A percentile compares a stretch with the other conserved stretches of the same genome.
Evolutionary conservation across 805 yeast genomes (phyloP).

Genomic region (Sugiyamaella chiloensis): DNA sequence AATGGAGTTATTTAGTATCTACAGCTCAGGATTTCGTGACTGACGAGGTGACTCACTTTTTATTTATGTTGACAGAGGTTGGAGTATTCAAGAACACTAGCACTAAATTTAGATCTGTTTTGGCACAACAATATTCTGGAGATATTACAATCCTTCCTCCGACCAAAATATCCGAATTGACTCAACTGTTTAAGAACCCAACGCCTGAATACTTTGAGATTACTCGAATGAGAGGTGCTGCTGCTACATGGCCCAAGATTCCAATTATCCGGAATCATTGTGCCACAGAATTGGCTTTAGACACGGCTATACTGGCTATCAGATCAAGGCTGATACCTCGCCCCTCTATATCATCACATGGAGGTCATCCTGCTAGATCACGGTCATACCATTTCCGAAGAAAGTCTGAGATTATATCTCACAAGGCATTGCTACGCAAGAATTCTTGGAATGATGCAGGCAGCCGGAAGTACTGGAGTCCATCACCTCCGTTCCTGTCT

Average conservation of each 20-base stretch:
- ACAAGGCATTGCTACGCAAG: slow-evolving; percentile 10
- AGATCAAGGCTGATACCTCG: slow-evolving; percentile 35
- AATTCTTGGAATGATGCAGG: slow-evolving; percentile 14
- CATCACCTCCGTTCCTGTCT: slow-evolving; percentile 16
- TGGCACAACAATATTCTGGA: slow-evolving; percentile 87
- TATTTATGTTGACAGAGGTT: slow-evolving; percentile 69
- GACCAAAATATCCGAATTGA: slow-evolving; percentile 52
- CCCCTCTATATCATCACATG: no score
- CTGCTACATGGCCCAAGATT: slow-evolving; percentile 92
- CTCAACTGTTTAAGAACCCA: slow-evolving; percentile 73
- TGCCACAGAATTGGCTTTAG: slow-evolving; percentile 83
- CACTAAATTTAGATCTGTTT: slow-evolving; percentile 67
- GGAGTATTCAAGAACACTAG: slow-evolving; percentile 73
- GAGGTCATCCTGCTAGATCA: background rate
- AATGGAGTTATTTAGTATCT: slow-evolving; percentile 10
- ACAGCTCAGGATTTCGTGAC: slow-evolving; percentile 53
- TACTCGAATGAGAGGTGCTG: slow-evolving; percentile 74
- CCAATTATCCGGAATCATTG: slow-evolving; percentile 86
- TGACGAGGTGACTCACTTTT: slow-evolving; percentile 72
- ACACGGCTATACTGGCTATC: slow-evolving; percentile 66
- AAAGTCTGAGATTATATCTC: slow-evolving; percentile 15
- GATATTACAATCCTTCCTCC: slow-evolving; percentile 91
- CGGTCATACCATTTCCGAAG: slow-evolving; percentile 15
- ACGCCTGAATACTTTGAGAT: slow-evolving; percentile 69
- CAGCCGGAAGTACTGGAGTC: slow-evolving; percentile 15